A percentile compares a stretch with the other conserved stretches of the same genome.
Evolutionary conservation across 2,329 filamentous ascomycete species (phyloP).

Genomic region (Diaporthe capsici): DNA sequence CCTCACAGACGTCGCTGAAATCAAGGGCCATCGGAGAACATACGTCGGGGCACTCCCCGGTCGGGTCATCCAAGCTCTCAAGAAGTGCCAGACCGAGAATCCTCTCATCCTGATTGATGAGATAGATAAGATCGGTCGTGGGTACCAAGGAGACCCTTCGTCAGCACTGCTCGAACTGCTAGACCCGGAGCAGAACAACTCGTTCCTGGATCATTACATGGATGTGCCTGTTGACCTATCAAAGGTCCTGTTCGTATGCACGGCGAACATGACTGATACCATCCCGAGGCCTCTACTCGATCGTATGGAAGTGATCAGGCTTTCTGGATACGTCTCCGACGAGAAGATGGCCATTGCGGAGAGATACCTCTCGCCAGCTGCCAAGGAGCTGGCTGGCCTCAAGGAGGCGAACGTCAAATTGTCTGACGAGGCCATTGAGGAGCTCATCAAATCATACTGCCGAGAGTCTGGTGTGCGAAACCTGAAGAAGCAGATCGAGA

Average conservation of each 20-base stretch:
- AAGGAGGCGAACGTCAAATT: slow-evolving; percentile 93
- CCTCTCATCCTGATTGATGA: slow-evolving; percentile 97
- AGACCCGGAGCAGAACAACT: slow-evolving; percentile 97
- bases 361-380: slow-evolving; percentile 89
- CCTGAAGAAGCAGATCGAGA: slow-evolving; percentile 99
- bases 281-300: slow-evolving; percentile 95
- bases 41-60: slow-evolving; percentile 97
- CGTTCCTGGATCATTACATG: slow-evolving; percentile 98
- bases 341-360: slow-evolving; percentile 99
- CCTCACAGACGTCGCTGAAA: slow-evolving; percentile 96
- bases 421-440: slow-evolving; percentile 88
- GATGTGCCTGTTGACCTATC: slow-evolving; percentile 97
- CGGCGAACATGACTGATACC: slow-evolving; percentile 98
- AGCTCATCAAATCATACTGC: slow-evolving; percentile 98
- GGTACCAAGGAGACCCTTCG: slow-evolving; percentile 95
- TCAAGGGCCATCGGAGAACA: slow-evolving; percentile 96
- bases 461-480: slow-evolving; percentile 97
- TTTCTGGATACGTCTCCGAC: slow-evolving; percentile 96
- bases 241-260: slow-evolving; percentile 98
- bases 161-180: slow-evolving; percentile 94
- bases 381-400: slow-evolving; percentile 93
- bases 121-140: slow-evolving; percentile 96
- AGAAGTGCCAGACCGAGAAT: slow-evolving; percentile 99
- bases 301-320: slow-evolving; percentile 96
- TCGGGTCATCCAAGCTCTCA: slow-evolving; percentile 96